Evolutionary conservation across 1,284 basidiomycete species (phyloP).

Genomic region (Puccinia coronata): DNA sequence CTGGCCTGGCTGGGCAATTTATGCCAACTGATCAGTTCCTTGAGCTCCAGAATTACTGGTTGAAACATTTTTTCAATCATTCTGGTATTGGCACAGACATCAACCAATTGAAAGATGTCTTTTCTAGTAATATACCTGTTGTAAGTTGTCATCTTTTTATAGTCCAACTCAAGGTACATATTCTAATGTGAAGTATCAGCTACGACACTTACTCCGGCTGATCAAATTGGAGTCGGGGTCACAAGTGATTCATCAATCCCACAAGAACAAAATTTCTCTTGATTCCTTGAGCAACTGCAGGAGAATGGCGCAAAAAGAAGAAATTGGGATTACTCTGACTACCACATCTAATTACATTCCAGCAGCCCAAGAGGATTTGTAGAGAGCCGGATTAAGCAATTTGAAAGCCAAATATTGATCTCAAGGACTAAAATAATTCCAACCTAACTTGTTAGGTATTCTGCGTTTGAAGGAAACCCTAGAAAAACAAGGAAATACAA

Average conservation of each 20-base stretch:
- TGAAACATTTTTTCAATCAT: constrained; percentile 34
- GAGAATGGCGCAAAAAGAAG: not conserved
- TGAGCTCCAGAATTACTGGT: constrained; percentile 20
- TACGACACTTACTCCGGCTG: not conserved
- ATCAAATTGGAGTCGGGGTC: not conserved
- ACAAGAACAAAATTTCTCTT: not conserved
- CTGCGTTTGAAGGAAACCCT: too few relatives aligned
- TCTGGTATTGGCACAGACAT: constrained; percentile 7
- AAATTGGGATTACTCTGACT: too few relatives aligned
- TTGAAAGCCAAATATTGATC: too few relatives aligned
- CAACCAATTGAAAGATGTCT: not conserved
- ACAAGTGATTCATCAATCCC: not conserved
- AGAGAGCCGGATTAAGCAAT: too few relatives aligned
- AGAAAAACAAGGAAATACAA: too few relatives aligned
- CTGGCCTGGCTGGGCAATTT: not conserved
- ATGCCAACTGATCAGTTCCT: constrained; percentile 15
- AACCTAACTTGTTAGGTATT: too few relatives aligned
- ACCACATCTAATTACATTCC: too few relatives aligned
- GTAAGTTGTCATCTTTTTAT: not conserved
- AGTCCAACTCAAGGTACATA: too few relatives aligned
- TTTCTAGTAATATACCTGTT: not conserved
- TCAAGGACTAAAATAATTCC: too few relatives aligned
- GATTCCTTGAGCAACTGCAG: not conserved
- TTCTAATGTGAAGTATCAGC: not conserved
- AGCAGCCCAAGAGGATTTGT: too few relatives aligned